Evolutionary conservation across 306 rosid genomes (phyloP), one percentile per base, ranked within the genome.

Genomic region (Notholithocarpus densiflorus): DNA sequence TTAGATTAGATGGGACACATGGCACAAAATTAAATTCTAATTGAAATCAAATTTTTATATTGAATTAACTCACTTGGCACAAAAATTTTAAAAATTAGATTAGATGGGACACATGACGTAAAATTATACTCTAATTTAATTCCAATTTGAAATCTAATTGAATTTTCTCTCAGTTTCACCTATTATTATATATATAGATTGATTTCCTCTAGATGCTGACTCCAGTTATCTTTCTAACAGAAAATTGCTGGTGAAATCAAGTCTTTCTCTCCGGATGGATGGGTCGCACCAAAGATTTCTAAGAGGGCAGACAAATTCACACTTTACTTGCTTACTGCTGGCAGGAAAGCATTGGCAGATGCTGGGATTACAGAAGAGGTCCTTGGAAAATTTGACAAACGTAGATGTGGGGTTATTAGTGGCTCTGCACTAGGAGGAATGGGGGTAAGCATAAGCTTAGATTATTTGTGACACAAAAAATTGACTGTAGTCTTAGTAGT

Each of bases 341-440:
- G 98, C 18, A 95, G 91, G 80, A 95, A 95, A 78, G 98, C 98
- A 79, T 83, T 95, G 80, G 91, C 80, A 77, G 95, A 95, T 87
- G 98, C 88, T 84, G 98, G 98, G 85, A 78, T 95, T 61, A 89
- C 97, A 32, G 93, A 85, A 73, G 97, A 95, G 23, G 86, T 86
- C 40, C 84, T 90, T 90, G 86, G 90, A 29, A 88, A 83, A 77
- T 74, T 92, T 18, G 90, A 91, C 78, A 95, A 89, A 88, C 81
- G 86, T 59, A 95, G 80, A 87, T 95, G 98, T 79, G 98, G 98
- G 59, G 92, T 95, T 71, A 82, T 95, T 85, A 88, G 89, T 82
- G 98, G 98, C 83, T 95, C 98, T 23, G 98, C 92, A 70, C 83
- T 95, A 93, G 98, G 98, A 78, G 98, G 98, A 85, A 90, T 95